Base-by-base conservation (phyloP, 192 early-diverging fungal genomes). In the Backusella morwellensis region DNA sequence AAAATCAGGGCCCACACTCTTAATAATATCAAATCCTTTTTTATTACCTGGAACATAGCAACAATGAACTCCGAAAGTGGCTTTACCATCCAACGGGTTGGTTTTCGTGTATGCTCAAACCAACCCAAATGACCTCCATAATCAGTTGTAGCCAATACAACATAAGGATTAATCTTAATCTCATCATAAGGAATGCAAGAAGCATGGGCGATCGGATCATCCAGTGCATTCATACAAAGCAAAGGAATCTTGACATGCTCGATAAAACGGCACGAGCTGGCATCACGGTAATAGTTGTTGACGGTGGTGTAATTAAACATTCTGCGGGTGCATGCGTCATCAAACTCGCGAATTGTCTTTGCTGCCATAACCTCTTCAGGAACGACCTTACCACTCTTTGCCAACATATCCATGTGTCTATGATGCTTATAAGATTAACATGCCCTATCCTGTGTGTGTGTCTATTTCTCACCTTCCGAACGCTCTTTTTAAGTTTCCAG, bases 91-190 rank as follows among this genome's bases (percentile, higher is more conserved):
- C 93, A 95, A 52, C 88, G 78, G 8, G 78, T 79, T 32, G 86
- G 84, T 21, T 71, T 68, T 34, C 75, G 72, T 35, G 86, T 83
- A 26, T 86, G 85, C 66, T 92, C 85, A 82, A 94, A 95, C 92
- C 93, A 98, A 5, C 96, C 97, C 47, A 99, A 85, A 78, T 99
- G 97, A 14, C 97, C 97, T 73, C 97, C 97, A 44, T 87, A 85
- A 11, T 81, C 75, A 2, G 97, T 99, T 5, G 92, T 91, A 3
- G 92, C 96, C 26, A 99, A 81, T 0, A 97, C 59, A 35, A 94
- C 84, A 82, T 92, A 85, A 41, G 96, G 96, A 77, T 99, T 99
- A 17, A 84, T 78, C 68, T 82, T 81, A 73, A 91, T 89, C 68
- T 94, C 93, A 66, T 92, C 88, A 41, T 81, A 87, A 6, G 97